Base-by-base conservation (phyloP, 2,329 filamentous ascomycete genomes). In the Fusarium liriodendri region DNA sequence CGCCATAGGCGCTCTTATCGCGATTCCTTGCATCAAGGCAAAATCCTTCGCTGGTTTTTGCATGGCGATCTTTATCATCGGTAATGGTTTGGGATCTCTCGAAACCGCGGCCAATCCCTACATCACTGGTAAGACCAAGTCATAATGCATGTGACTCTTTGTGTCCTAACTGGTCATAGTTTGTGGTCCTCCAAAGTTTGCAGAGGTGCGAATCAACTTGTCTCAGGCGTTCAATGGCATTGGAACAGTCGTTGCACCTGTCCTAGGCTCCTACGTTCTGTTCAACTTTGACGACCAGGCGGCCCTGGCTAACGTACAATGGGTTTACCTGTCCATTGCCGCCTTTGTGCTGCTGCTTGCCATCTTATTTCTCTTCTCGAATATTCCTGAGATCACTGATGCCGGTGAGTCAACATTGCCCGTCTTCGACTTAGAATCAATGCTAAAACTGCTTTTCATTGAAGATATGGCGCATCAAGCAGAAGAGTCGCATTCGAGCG, bases 51-150 rank as follows among this genome's bases (percentile, higher is more conserved):
- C 87, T 29, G 94, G 93, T 11, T 95, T 95, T 83, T 94, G 92
- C 77, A 89, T 88, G 37, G 88, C 86, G 74, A 90, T 94, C 75
- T 94, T 95, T 81, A 89, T 95, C 70, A 92, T 95, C 67, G 93
- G 93, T 27, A 91, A 91, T 65, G 93, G 93, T 5, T 86, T 95
- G 1, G 91, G 91, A 1, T 93, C 93, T 0, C 89, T 95, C 22
- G 93, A 95, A 83, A 94, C 93, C 0, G 92, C 92, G 1, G 93
- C 93, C 8, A 94, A 95, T 81, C 92, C 93, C 0, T 94, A 92
- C 82, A 90, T 93, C 71, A 90, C 91, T 47, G 88, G 82, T 82
- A 75, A 13, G 77, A 29, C 16, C 18, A n/a, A 38, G 9, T 1
- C 4, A 22, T 20, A 0, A 13, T 10, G 0, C 32, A 0, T 5